Evolutionary conservation across 371 early-diverging fungal genomes (phyloP), one percentile per base, ranked within the genome.

Genomic region (Dichotomocladium elegans): DNA sequence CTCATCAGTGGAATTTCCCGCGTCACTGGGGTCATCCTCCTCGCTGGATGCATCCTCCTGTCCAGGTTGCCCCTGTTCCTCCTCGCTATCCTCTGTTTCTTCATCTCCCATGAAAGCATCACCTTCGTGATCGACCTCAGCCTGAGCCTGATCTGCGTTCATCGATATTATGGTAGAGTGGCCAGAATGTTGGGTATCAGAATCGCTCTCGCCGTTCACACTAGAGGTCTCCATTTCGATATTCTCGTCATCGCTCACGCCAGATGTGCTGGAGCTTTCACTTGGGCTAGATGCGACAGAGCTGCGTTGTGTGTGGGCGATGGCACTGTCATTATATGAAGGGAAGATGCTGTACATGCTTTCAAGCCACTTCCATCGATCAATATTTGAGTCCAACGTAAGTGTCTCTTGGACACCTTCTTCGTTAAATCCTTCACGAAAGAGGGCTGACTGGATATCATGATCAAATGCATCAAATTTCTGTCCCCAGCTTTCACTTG

Each of bases 291-390:
- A 33, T 30, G 46, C 46, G 21, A 37, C 21, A 2, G 37, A 17
- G 21, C 17, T 21, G 21, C 21, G 37, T 37, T 21, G 12, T 15
- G 37, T 17, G n/a, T n/a, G n/a, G n/a, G n/a, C n/a, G n/a, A n/a
- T n/a, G n/a, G n/a, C n/a, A n/a, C n/a, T n/a, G n/a, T n/a, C n/a
- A n/a, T n/a, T n/a, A n/a, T n/a, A n/a, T n/a, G n/a, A n/a, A n/a
- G n/a, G n/a, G n/a, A n/a, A n/a, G n/a, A n/a, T n/a, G n/a, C 31
- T 46, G 28, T 58, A 58, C 59, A 58, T 58, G 30, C 15, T 35
- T n/a, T 58, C 53, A 2, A 58, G 37, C 52, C 53, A 58, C 42
- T 52, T 52, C 59, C 59, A 58, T 28, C 53, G 58, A 19, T 40
- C 40, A 14, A 41, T 27, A 19, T 17, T 30, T 19, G 50, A 11